Evolutionary conservation across 179 eudicot species (phyloP).

Genomic region (Patellifolia procumbens): DNA sequence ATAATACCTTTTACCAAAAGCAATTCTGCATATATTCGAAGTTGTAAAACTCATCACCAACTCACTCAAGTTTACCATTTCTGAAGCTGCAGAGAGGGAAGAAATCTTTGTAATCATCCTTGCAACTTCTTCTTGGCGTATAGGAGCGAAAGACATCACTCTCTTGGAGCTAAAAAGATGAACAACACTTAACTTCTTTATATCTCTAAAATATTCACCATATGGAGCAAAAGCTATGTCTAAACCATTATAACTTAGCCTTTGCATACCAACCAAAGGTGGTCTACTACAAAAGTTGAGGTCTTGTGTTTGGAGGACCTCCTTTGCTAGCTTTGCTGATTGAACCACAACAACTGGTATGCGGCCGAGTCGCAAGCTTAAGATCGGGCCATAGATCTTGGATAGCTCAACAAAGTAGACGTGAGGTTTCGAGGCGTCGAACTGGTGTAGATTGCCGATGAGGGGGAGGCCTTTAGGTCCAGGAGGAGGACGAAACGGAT

Average conservation of each 20-base stretch:
- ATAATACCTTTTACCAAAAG: constrained; percentile 30
- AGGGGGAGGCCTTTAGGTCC: constrained; percentile 35
- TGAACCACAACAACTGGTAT: constrained; percentile 28
- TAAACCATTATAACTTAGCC: constrained; percentile 29
- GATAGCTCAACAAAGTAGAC: constrained; percentile 26
- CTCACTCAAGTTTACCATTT: constrained; percentile 27
- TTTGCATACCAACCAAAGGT: not conserved
- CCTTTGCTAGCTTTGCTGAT: constrained; percentile 29
- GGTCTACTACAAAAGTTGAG: constrained; percentile 33
- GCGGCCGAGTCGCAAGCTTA: constrained; percentile 22
- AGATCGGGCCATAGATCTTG: constrained; percentile 30
- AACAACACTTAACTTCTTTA: constrained; percentile 24
- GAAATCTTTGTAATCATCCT: constrained; percentile 21
- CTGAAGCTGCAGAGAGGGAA: not conserved
- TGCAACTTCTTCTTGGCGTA: constrained; percentile 28
- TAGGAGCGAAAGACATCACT: constrained; percentile 25
- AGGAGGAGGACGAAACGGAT: constrained; percentile 22
- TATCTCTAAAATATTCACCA: constrained; percentile 22
- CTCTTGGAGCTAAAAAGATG: constrained; percentile 30
- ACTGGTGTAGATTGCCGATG: constrained; percentile 36
- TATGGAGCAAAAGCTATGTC: constrained; percentile 25
- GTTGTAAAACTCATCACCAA: constrained; percentile 3
- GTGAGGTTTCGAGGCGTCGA: constrained; percentile 14
- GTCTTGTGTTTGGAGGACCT: constrained; percentile 36
- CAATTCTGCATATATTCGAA: constrained; percentile 21